A percentile compares a stretch with the other conserved stretches of the same genome.
Conservation (phyloP, 2,329 filamentous ascomycete species). For the Fusarium sulawesiense region DNA sequence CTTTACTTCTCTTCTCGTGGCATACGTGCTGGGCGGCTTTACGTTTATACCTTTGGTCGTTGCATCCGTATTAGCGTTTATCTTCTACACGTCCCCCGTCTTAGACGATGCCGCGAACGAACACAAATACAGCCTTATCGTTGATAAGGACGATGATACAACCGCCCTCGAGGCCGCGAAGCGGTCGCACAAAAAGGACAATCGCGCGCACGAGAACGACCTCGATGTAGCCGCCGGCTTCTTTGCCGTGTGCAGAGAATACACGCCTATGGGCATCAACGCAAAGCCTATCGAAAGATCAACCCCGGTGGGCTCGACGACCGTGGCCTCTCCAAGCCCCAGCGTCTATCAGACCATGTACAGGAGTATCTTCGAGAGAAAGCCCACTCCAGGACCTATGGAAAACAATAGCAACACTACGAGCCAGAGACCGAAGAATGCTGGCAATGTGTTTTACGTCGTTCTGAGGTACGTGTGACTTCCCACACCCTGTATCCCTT, state of each 20-base stretch:
- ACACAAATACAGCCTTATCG: conserved; percentile 54
- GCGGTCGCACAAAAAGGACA: conserved; percentile 69
- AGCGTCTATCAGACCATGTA: conserved; percentile 99
- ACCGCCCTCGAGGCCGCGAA: conserved; percentile 71
- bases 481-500: conserved; percentile 9
- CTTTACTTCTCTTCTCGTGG: conserved; percentile 71
- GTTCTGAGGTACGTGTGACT: conserved; percentile 71
- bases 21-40: conserved; percentile 87
- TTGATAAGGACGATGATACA: conserved; percentile 73
- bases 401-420: conserved; percentile 60
- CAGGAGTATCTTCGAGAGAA: conserved; percentile 91
- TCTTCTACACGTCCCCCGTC: conserved; percentile 74
- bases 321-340: conserved; percentile 82
- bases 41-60: conserved; percentile 85
- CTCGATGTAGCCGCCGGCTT: conserved; percentile 88
- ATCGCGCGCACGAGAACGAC: conserved; percentile 67
- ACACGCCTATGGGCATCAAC: conserved; percentile 90
- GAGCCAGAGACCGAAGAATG: conserved; percentile 69
- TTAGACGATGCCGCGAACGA: conserved; percentile 54
- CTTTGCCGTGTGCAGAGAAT: conserved; percentile 95
- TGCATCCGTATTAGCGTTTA: conserved; percentile 69
- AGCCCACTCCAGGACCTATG: conserved; percentile 60
- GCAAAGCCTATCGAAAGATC: conserved; percentile 90
- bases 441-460: conserved; percentile 92
- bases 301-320: conserved; percentile 79